Conservation (phyloP, 257 asterid genomes). For the Solanum rostratum region DNA sequence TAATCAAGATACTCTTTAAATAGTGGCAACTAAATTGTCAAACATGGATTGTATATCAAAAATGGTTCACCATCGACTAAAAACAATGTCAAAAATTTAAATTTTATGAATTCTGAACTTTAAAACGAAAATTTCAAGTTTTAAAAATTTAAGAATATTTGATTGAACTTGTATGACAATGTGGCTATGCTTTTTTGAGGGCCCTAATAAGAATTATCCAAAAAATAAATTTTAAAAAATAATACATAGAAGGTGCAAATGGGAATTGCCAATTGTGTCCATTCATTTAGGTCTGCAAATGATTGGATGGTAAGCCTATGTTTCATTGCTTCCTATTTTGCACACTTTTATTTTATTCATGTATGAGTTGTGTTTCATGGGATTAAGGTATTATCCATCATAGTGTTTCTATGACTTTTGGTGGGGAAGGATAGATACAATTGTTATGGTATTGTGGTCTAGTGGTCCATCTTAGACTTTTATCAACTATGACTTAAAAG, state of each 20-base stretch:
- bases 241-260: background rate
- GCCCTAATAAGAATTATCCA: background rate
- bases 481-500: background rate
- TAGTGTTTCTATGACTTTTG: background rate
- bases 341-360: background rate
- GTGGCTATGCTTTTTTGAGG: background rate
- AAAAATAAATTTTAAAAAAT: background rate
- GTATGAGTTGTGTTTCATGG: background rate
- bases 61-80: too few species aligned
- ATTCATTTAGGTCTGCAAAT: slow-evolving; percentile 2
- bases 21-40: too few species aligned
- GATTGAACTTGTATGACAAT: background rate
- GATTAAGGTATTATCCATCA: background rate
- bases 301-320: slow-evolving; percentile 4
- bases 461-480: background rate
- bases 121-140: too few species aligned
- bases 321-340: background rate
- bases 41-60: too few species aligned
- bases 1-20: too few species aligned
- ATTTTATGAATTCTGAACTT: too few species aligned
- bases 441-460: background rate
- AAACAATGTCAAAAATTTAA: too few species aligned
- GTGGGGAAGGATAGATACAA: background rate
- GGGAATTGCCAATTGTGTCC: background rate
- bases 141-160: too few species aligned